Conservation (phyloP, 177 flowering plant genomes). For the Vitis hybrid region DNA sequence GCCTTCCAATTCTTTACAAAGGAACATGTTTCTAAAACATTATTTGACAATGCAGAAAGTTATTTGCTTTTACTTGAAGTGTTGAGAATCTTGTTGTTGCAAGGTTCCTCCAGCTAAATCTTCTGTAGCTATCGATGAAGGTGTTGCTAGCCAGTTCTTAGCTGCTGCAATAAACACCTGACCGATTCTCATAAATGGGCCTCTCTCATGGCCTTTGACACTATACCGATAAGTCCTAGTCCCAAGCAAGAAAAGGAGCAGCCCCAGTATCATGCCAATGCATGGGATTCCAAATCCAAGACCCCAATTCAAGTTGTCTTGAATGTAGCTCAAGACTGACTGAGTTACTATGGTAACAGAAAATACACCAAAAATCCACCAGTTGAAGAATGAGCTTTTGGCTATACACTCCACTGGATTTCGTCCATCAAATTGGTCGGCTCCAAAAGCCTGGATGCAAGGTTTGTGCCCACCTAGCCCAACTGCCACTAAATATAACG, state of each 20-base stretch:
- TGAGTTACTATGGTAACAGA: constrained; percentile 22
- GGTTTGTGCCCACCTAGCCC: constrained; percentile 53
- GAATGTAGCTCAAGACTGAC: constrained; percentile 37
- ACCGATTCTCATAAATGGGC: constrained; percentile 39
- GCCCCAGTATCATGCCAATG: constrained; percentile 30
- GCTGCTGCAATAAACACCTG: constrained; percentile 39
- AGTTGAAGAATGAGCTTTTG: constrained; percentile 65
- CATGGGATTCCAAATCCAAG: constrained; percentile 67
- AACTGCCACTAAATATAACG: constrained; percentile 45
- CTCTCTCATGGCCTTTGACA: constrained; percentile 23
- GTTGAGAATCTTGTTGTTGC: constrained; percentile 18
- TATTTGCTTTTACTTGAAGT: constrained; percentile 37
- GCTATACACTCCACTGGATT: constrained; percentile 40
- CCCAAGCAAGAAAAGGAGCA: constrained; percentile 47
- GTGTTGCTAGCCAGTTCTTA: constrained; percentile 27
- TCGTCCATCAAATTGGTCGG: constrained; percentile 49
- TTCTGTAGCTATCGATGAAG: constrained; percentile 10
- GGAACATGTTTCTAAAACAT: too few species aligned
- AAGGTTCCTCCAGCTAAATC: constrained; percentile 24
- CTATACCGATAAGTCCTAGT: constrained; percentile 40
- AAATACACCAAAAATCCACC: constrained; percentile 49
- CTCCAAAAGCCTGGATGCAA: constrained; percentile 56
- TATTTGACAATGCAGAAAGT: too few species aligned
- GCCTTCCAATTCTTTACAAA: background rate
- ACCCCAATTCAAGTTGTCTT: constrained; percentile 54